These are phyloP conservation scores for Kickxella alabastrina DNA, from an alignment of 192 early-diverging fungal species.

Conservation along the genomic window DNA sequence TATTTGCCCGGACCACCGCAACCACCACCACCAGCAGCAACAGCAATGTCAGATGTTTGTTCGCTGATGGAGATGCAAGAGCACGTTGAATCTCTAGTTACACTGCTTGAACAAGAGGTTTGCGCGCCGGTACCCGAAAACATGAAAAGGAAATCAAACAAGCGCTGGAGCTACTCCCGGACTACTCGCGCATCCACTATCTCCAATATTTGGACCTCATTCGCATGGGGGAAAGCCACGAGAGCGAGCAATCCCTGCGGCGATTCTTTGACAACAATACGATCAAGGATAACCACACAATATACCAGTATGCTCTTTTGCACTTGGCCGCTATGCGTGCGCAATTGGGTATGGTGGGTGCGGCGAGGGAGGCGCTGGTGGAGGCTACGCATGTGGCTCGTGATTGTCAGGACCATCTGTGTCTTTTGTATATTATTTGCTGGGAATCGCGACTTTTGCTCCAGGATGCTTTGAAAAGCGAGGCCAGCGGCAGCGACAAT, in stretches of 20 bases:
- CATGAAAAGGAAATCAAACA: constrained; percentile 13
- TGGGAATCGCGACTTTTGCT: constrained; percentile 28
- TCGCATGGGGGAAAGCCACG: constrained; percentile 28
- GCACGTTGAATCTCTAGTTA: constrained; percentile 22
- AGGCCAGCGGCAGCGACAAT: no score
- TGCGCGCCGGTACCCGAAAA: constrained; percentile 4
- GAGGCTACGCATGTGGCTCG: constrained; percentile 46
- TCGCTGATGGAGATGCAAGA: constrained; percentile 30
- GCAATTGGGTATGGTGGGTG: constrained; percentile 21
- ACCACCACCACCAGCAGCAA: no score
- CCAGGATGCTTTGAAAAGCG: no score
- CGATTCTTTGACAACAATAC: constrained; percentile 40
- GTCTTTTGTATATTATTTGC: constrained; percentile 21
- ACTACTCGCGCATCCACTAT: constrained; percentile 27
- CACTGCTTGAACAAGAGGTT: constrained; percentile 17
- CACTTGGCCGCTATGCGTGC: constrained; percentile 37
- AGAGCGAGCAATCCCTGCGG: constrained; percentile 16
- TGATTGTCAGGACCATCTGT: constrained; percentile 42
- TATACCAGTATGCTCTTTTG: constrained; percentile 37
- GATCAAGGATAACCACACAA: constrained; percentile 10
- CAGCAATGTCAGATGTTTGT: background rate
- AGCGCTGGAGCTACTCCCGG: constrained; percentile 3
- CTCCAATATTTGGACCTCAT: constrained; percentile 23
- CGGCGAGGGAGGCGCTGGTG: constrained; percentile 18
- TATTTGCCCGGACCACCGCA: background rate